Evolutionary conservation across 2,329 filamentous ascomycete species (phyloP).

Genomic region (Calycina marina): DNA sequence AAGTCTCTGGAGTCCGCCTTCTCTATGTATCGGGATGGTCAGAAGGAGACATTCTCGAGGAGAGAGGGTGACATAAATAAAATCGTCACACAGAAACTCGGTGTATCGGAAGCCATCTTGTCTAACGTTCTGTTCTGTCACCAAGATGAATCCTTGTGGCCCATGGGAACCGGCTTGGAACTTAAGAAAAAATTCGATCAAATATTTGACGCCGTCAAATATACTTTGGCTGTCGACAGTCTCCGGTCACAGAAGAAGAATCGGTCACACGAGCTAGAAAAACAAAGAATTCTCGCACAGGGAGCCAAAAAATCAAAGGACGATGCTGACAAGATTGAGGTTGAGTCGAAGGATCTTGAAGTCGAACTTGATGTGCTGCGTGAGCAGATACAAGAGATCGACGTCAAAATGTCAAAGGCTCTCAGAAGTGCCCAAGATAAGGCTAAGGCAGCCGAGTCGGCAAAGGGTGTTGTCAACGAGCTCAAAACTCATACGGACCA

Average conservation of each 20-base stretch:
- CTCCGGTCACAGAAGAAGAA: slow-evolving; percentile 77
- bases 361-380: slow-evolving; percentile 48
- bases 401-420: slow-evolving; percentile 45
- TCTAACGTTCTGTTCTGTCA: slow-evolving; percentile 98
- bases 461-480: slow-evolving; percentile 58
- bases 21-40: slow-evolving; percentile 62
- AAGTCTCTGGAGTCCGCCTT: slow-evolving; percentile 79
- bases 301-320: slow-evolving; percentile 76
- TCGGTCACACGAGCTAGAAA: slow-evolving; percentile 59
- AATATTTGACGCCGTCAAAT: slow-evolving; percentile 94
- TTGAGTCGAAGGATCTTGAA: slow-evolving; percentile 47
- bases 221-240: slow-evolving; percentile 94
- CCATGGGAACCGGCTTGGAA: slow-evolving; percentile 71
- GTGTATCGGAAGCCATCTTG: slow-evolving; percentile 78
- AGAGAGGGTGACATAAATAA: slow-evolving; percentile 69
- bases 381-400: slow-evolving; percentile 42
- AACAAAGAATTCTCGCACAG: slow-evolving; percentile 59
- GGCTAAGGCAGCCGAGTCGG: slow-evolving; percentile 58
- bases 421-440: slow-evolving; percentile 42
- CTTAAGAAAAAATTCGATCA: slow-evolving; percentile 94
- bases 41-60: slow-evolving; percentile 65
- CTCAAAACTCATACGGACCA: slow-evolving; percentile 66
- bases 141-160: slow-evolving; percentile 95
- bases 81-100: slow-evolving; percentile 72
- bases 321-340: slow-evolving; percentile 58